phyloP scores from a whole-genome alignment of 1,284 basidiomycete species.

The Pulchroboletus neoregius region DNA sequence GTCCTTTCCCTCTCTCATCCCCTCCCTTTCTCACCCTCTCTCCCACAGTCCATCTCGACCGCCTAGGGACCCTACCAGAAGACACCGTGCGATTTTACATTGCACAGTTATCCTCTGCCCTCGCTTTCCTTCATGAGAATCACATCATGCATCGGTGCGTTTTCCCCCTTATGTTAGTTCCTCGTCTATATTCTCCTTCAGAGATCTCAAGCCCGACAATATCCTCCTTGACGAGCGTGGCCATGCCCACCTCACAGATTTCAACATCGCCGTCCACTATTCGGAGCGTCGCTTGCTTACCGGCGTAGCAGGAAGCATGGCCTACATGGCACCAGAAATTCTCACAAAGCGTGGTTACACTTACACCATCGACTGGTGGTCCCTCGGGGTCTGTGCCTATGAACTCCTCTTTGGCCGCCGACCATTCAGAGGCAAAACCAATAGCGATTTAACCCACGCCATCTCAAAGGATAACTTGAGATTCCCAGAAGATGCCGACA shows the following conservation, averaged over 20 bases:
- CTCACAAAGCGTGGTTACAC: constrained; percentile 82
- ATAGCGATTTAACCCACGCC: constrained; percentile 83
- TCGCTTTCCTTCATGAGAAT: constrained; percentile 90
- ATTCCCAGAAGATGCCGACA: constrained; percentile 75
- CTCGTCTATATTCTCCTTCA: constrained; percentile 33
- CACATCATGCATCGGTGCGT: constrained; percentile 90
- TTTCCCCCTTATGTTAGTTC: constrained; percentile 13
- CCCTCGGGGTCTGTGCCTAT: constrained; percentile 87
- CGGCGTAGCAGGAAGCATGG: constrained; percentile 98
- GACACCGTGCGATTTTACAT: constrained; percentile 87
- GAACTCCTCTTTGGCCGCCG: constrained; percentile 89
- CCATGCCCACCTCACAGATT: constrained; percentile 96
- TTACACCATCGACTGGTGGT: constrained; percentile 95
- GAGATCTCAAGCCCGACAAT: constrained; percentile 97
- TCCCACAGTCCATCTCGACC: constrained; percentile 83
- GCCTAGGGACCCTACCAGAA: constrained; percentile 80
- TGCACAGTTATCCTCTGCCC: constrained; percentile 83
- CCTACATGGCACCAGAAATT: constrained; percentile 98
- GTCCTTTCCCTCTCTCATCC: constrained; percentile 35
- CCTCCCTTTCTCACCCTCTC: constrained; percentile 25
- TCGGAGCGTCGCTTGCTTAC: constrained; percentile 79
- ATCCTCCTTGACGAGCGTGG: constrained; percentile 94
- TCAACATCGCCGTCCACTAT: constrained; percentile 98
- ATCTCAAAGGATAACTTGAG: constrained; percentile 75
- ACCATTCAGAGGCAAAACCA: constrained; percentile 90